Evolutionary conservation across 2,329 filamentous ascomycete genomes (phyloP), one percentile per base, ranked within the genome.

Genomic region (Aspergillus persii): DNA sequence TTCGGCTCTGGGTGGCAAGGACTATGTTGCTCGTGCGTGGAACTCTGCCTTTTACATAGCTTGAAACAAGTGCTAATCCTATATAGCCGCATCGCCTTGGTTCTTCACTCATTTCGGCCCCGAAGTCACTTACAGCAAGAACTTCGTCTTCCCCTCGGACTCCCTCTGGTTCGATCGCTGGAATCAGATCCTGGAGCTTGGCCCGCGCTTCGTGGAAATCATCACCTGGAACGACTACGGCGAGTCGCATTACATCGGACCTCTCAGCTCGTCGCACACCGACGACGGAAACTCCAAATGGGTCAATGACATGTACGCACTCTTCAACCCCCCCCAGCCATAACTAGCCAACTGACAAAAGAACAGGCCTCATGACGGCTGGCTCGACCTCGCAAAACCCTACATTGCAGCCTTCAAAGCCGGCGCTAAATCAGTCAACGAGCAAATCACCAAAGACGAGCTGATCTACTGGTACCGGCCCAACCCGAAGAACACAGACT

Each of bases 401-500:
- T 84, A 79, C 63, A 84, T 84, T 60, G 74, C 79, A 1, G 82
- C 83, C 0, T 85, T 79, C 69, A 82, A 84, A 63, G 78, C 76
- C 51, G 80, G 78, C n/a, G 75, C 71, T 3, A 75, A 66, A n/a
- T 66, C 60, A 1, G 64, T 67, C 3, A 58, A 66, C 33, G 57
- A 63, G 9, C 78, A 79, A 69, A 80, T 84, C 62, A 70, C 71
- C 46, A 70, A 76, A 11, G 83, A 85, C 23, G 74, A 82, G 67
- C 68, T 85, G 9, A 71, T 83, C 36, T 85, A 85, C 74, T 85
- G 83, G 83, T 85, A 83, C 69, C 78, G 83, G 1, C 82, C 81
- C 1, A 81, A 79, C 1, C 77, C 77, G 0, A 78, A 76, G 58
- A 58, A 61, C 9, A 66, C 81, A 31, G 67, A 82, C 66, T 85